Base-by-base conservation (phyloP, 257 asterid species). In the Primulina tabacum region DNA sequence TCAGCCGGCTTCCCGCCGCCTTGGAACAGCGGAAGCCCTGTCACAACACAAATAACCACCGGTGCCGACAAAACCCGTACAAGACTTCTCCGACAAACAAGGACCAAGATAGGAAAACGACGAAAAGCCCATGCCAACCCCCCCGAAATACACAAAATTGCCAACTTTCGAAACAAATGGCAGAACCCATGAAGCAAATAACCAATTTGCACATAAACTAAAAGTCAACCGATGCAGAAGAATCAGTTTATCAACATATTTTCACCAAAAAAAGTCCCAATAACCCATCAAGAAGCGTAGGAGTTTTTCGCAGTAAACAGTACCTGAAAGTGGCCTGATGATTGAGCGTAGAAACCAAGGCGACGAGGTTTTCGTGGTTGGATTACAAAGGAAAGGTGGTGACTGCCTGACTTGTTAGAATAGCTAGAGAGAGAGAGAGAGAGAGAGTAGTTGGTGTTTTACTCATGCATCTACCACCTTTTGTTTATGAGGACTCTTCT, bases 391-490 rank as follows among this genome's bases (percentile, higher is more conserved):
- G 66, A 40, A 72, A 57, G 75, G 81, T 71, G 79, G 76, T 64
- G 76, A 72, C 37, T 50, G 57, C 26, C 26, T 24, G 26, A 24
- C 26, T 24, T 24, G 57, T 50, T 50, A 50, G 57, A 24, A 34
- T 35, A 60, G 33, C 30, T 47, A 34, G 62, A 65, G 62, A 28
- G 64, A 50, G 71, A 62, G 24, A n/a, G 60, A 33, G 77, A 24
- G 0, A 24, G 26, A 66, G 69, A 56, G 83, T 68, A 75, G 80
- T 70, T 69, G 92, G 63, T 75, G 80, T 72, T 80, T 81, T 75
- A 80, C 81, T 84, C 89, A 84, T 84, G 89, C 89, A 84, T 81
- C 88, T 84, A 83, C 86, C 82, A 84, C 86, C 88, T 84, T 84
- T 84, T 81, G 81, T 84, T 81, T 77, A 71, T 83, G 71, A 75